Base-by-base conservation (phyloP, 202 grass and related monocot genomes). In the Musa balbisiana region DNA sequence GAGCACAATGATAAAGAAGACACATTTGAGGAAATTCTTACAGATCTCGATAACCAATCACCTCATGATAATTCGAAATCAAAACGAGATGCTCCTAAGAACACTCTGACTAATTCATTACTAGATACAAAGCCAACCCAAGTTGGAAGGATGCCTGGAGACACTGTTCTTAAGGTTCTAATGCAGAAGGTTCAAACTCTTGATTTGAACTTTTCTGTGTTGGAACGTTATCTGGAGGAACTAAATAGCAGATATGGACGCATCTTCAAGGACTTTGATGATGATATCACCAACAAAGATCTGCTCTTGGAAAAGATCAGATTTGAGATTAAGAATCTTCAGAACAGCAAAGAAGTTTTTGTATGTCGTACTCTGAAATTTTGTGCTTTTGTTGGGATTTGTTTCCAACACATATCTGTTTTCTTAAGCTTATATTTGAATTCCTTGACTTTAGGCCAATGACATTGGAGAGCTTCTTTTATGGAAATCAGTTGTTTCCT, bases 101-200 rank as follows among this genome's bases (percentile, higher is more conserved):
- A 78, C 76, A 53, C 69, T 49, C 80, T 78, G 71, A 78, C 87
- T 79, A 85, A 88, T 88, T 85, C 74, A 27, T 62, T 80, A 71
- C 55, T 64, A 12, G 96, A 95, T 54, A 71, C 71, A 79, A 88
- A 82, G 83, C 55, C 81, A 73, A 49, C 83, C 72, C 96, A 99
- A 76, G 70, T 90, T 76, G 87, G 91, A 80, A 92, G 96, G 83
- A 92, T 99, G 78, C 83, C 91, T 74, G 96, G 96, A 79, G 96
- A 99, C 76, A 84, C 91, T 56, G 91, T 92, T 76, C 85, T 99
- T 74, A 99, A 99, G 84, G 80, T 99, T 55, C 70, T 99, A 82
- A 92, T 99, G 91, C 85, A 92, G 78, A 99, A 99, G 73, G 91
- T 99, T 69, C 95, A 99, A 24, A 87, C 87, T 70, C 91, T 99